Evolutionary conservation across 2,329 filamentous ascomycete genomes (phyloP).

Genomic region (Basipetospora chlamydospora): DNA sequence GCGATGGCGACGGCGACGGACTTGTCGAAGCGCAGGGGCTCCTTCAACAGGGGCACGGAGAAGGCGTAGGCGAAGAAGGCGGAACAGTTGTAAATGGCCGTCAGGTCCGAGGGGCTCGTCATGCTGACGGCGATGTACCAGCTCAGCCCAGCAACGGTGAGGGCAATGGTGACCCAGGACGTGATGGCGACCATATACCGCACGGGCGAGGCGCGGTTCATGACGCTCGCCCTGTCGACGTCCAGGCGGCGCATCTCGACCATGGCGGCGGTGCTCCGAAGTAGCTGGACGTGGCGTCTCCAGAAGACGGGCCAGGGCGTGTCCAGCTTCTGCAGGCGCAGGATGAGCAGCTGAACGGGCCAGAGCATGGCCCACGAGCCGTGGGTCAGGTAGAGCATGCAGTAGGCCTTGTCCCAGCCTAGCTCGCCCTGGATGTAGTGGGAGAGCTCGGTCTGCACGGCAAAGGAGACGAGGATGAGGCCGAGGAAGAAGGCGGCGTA

Average conservation of each 20-base stretch:
- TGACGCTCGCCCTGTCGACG: conserved; percentile 30
- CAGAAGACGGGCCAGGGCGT: conserved; percentile 77
- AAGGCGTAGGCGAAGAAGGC: conserved; percentile 98
- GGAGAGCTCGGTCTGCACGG: conserved; percentile 88
- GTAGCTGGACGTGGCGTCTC: conserved; percentile 42
- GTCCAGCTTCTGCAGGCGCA: conserved; percentile 65
- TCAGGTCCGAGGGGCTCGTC: conserved; percentile 86
- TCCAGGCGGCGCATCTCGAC: conserved; percentile 66
- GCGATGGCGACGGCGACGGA: conserved; percentile 74
- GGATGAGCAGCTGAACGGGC: conserved; percentile 66
- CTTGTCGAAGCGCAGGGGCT: conserved; percentile 74
- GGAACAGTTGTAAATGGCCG: conserved; percentile 97
- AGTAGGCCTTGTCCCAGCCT: conserved; percentile 97
- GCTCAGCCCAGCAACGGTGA: conserved; percentile 80
- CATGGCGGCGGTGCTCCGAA: conserved; percentile 56
- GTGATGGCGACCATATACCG: conserved; percentile 70
- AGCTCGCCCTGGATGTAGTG: conserved; percentile 87
- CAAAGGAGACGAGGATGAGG: conserved; percentile 74
- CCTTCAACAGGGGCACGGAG: conserved; percentile 75
- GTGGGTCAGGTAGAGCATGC: conserved; percentile 97
- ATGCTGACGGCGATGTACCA: conserved; percentile 94
- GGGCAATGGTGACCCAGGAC: conserved; percentile 64
- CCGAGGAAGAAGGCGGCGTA: conserved; percentile 74
- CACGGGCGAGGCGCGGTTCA: conserved; percentile 24
- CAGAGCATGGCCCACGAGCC: conserved; percentile 85